Base-by-base conservation (phyloP, 805 yeast genomes). In the Schwanniomyces vanrijiae region DNA sequence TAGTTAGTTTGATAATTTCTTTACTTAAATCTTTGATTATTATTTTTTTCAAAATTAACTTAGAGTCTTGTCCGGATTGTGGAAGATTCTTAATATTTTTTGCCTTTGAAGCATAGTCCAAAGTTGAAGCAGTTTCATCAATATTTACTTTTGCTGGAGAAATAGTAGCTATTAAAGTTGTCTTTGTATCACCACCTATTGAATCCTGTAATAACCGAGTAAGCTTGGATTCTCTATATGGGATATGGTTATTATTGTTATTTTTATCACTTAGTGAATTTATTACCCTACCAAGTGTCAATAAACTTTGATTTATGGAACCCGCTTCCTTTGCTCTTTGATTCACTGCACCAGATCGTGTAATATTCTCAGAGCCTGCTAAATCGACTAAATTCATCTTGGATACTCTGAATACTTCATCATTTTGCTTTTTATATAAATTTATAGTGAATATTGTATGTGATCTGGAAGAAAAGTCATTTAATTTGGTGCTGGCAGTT, bases 251-350 rank as follows among this genome's bases (percentile, higher is more conserved):
- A 16, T 51, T 37, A 13, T 35, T 45, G 13, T 47, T 14, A 18
- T 53, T 48, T 13, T 49, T 58, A 16, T 68, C 76, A 38, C 69
- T 64, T 42, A 73, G 58, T 8, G 66, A 75, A 61, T 86, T 90
- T 18, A 92, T 91, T 1, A 92, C 97, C 51, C 96, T 75, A 1
- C 98, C 98, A 37, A 92, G 73, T 0, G 97, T 85, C 31, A 92
- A 69, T 44, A 92, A 71, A 64, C 95, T 86, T 64, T 90, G 96
- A 65, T 92, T 92, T 43, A 91, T 91, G 16, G 89, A 82, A 0
- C 97, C 97, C 0, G 97, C 96, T 61, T 92, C 99, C 54, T 90
- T 83, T 0, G 96, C 97, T 38, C 96, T 76, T 60, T 82, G 86
- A 54, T 87, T 83, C 20, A 81, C 75, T 0, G 97, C 96, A 2